A percentile compares a stretch with the other conserved stretches of the same genome.
These are phyloP conservation scores for Sarocladiaceae sp. DNA, from an alignment of 2,329 filamentous ascomycete genomes.

Conservation along the genomic window DNA sequence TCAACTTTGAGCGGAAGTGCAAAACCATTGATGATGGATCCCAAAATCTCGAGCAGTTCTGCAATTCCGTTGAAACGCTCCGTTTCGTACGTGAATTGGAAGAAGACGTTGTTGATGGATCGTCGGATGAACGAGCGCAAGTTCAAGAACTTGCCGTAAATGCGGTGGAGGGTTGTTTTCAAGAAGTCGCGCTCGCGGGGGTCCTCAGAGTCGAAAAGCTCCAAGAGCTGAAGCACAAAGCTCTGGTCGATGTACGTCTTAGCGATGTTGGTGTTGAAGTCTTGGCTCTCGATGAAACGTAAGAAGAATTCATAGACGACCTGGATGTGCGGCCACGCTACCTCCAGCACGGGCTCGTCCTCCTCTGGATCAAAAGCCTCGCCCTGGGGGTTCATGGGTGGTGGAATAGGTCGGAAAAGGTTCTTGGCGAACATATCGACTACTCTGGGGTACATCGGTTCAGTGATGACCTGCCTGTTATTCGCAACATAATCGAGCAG, in stretches of 20 bases:
- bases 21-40: constrained; percentile 98
- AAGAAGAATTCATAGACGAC: constrained; percentile 99
- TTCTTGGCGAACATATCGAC: constrained; percentile 99
- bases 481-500: constrained; percentile 97
- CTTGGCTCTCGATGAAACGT: constrained; percentile 97
- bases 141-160: constrained; percentile 99
- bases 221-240: constrained; percentile 94
- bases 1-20: constrained; percentile 95
- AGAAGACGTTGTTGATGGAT: constrained; percentile 99
- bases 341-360: constrained; percentile 95
- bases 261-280: constrained; percentile 99
- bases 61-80: constrained; percentile 98
- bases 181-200: constrained; percentile 94
- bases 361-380: constrained; percentile 98
- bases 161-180: constrained; percentile 95
- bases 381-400: constrained; percentile 94
- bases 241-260: constrained; percentile 98
- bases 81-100: constrained; percentile 98
- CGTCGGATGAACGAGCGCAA: constrained; percentile 93
- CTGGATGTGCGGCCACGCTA: constrained; percentile 98
- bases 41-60: constrained; percentile 91
- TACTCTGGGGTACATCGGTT: constrained; percentile 97
- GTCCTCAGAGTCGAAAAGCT: constrained; percentile 97
- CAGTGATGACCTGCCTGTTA: constrained; percentile 96
- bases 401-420: constrained; percentile 92